phyloP scores from a whole-genome alignment of 768 basidiomycete genomes.

The Collybia sordida region DNA sequence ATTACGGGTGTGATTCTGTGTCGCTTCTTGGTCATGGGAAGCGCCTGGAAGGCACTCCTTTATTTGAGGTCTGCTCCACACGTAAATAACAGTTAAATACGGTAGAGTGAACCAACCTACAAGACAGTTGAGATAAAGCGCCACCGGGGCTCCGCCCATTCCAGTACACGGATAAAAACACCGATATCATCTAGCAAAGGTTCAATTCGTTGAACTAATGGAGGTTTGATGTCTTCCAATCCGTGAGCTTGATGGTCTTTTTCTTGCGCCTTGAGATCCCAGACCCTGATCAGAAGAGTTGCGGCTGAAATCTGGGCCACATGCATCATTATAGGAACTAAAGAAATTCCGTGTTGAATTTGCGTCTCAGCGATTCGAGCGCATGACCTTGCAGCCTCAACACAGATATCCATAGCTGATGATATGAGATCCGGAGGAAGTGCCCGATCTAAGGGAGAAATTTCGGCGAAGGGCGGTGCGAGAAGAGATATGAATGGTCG shows the following conservation, averaged over 20 bases:
- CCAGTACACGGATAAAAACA: slow-evolving; percentile 43
- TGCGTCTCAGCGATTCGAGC: slow-evolving; percentile 58
- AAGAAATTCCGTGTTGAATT: slow-evolving; percentile 41
- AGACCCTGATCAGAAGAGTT: slow-evolving; percentile 54
- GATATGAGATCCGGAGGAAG: slow-evolving; percentile 28
- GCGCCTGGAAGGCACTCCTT: slow-evolving; percentile 2
- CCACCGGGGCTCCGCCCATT: slow-evolving; percentile 34
- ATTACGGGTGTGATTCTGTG: too few relatives aligned
- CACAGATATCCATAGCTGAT: slow-evolving; percentile 56
- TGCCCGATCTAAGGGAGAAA: slow-evolving; percentile 1
- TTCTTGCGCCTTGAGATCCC: slow-evolving; percentile 54
- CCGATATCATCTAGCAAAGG: slow-evolving; percentile 35
- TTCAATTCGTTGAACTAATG: slow-evolving; percentile 29
- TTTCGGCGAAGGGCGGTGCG: background rate
- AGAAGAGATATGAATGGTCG: slow-evolving; percentile 60
- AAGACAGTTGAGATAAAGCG: slow-evolving; percentile 26
- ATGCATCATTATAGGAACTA: slow-evolving; percentile 41
- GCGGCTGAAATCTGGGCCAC: slow-evolving; percentile 51
- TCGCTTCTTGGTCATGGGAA: too few relatives aligned
- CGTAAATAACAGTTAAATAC: background rate
- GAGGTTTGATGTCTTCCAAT: slow-evolving; percentile 32
- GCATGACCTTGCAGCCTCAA: slow-evolving; percentile 59
- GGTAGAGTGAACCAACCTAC: slow-evolving; percentile 25
- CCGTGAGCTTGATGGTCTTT: slow-evolving; percentile 24
- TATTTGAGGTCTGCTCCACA: slow-evolving; percentile 10